Conservation (phyloP, 2,329 filamentous ascomycete genomes). For the Sclerotinia nivalis region DNA sequence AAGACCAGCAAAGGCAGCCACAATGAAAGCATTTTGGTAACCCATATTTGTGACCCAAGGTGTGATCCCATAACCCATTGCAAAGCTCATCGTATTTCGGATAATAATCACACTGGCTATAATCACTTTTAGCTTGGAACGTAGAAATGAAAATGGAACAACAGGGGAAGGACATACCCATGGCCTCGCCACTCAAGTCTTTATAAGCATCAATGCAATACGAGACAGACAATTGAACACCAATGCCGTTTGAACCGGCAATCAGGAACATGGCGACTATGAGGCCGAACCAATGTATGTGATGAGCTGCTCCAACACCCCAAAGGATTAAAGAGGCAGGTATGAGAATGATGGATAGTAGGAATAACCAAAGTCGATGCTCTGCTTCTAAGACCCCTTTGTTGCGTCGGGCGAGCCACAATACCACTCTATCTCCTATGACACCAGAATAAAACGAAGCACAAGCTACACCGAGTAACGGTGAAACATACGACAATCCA, state of each 20-base stretch:
- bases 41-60: conserved; percentile 48
- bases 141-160: background rate
- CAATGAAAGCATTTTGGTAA: conserved; percentile 48
- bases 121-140: background rate
- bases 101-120: conserved; percentile 49
- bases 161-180: conserved; percentile 35
- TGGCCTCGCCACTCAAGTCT: conserved; percentile 50
- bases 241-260: conserved; percentile 47
- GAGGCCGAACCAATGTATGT: conserved; percentile 49
- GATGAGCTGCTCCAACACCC: conserved; percentile 52
- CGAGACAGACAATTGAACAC: conserved; percentile 46
- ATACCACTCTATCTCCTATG: conserved; percentile 39
- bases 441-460: conserved; percentile 38
- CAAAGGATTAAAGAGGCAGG: conserved; percentile 50
- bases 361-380: conserved; percentile 41
- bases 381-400: conserved; percentile 43
- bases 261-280: conserved; percentile 52
- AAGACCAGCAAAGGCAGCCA: conserved; percentile 45
- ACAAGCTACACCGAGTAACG: conserved; percentile 38
- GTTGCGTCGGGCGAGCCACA: conserved; percentile 46
- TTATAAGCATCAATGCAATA: conserved; percentile 52
- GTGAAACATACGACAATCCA: conserved; percentile 41
- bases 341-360: conserved; percentile 45
- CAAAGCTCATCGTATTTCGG: conserved; percentile 53
- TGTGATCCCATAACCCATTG: conserved; percentile 52